phyloP scores from a whole-genome alignment of 371 early-diverging fungal species.

The Rhizoclosmatium hyalinum region DNA sequence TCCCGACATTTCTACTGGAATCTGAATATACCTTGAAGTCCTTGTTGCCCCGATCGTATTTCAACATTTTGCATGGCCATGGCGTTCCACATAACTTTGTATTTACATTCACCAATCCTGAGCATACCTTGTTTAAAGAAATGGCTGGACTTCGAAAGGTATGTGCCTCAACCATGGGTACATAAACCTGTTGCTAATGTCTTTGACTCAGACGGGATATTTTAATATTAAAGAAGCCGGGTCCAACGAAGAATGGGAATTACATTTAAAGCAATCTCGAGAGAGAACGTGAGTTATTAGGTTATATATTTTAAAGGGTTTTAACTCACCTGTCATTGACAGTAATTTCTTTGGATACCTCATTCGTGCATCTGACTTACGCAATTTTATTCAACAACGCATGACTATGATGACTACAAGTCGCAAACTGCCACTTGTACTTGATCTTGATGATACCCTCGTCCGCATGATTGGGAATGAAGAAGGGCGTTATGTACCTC shows the following conservation, averaged over 20 bases:
- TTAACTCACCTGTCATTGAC: slow-evolving; percentile 1
- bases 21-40: slow-evolving; percentile 60
- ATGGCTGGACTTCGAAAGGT: slow-evolving; percentile 55
- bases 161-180: slow-evolving; percentile 7
- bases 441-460: slow-evolving; percentile 82
- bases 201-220: slow-evolving; percentile 19
- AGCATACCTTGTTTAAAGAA: slow-evolving; percentile 54
- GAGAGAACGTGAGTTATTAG: slow-evolving; percentile 60
- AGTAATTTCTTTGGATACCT: slow-evolving; percentile 74
- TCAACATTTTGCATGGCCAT: slow-evolving; percentile 64
- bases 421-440: slow-evolving; percentile 73
- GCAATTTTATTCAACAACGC: slow-evolving; percentile 57
- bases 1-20: slow-evolving; percentile 56
- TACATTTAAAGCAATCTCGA: slow-evolving; percentile 74
- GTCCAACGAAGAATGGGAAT: slow-evolving; percentile 64
- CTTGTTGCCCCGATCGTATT: slow-evolving; percentile 69
- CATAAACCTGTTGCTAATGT: not conserved
- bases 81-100: slow-evolving; percentile 66
- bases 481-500: slow-evolving; percentile 72
- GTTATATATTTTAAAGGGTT: slow-evolving; percentile 17
- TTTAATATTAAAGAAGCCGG: slow-evolving; percentile 22
- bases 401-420: slow-evolving; percentile 45
- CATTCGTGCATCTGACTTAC: slow-evolving; percentile 64
- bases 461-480: slow-evolving; percentile 76
- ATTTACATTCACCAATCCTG: slow-evolving; percentile 68